phyloP scores from a whole-genome alignment of 1,284 basidiomycete genomes.

The Fomitopsis palustris region DNA sequence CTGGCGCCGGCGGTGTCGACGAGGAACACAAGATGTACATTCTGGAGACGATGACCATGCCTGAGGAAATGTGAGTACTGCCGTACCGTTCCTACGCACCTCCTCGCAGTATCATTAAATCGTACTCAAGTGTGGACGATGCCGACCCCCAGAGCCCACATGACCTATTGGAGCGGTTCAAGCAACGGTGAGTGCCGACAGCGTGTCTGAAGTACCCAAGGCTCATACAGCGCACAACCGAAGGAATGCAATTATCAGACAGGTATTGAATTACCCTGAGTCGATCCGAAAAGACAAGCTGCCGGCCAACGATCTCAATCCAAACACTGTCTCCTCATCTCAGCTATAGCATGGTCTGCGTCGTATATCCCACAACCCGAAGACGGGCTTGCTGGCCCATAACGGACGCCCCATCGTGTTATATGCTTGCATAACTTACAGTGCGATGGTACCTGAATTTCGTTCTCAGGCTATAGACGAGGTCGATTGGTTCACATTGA shows the following conservation, averaged over 20 bases:
- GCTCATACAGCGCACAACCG: background rate
- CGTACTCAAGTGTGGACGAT: conserved; percentile 21
- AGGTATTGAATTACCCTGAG: conserved; percentile 48
- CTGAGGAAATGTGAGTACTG: conserved; percentile 25
- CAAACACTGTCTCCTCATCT: background rate
- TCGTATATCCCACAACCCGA: background rate
- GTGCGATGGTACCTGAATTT: no score
- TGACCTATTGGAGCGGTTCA: conserved; percentile 53
- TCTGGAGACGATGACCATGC: conserved; percentile 52
- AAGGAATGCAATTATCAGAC: conserved; percentile 58
- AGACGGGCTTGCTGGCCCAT: background rate
- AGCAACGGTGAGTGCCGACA: conserved; percentile 47
- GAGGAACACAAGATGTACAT: conserved; percentile 67
- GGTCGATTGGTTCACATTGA: no score
- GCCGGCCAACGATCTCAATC: background rate
- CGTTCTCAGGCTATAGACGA: no score
- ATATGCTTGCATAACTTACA: no score
- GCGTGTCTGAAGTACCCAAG: background rate
- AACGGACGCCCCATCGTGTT: background rate
- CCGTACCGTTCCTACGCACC: background rate
- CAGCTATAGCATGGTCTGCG: background rate
- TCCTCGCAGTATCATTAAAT: no score
- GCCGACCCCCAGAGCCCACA: conserved; percentile 45
- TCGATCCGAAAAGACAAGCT: background rate
- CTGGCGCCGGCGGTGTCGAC: conserved; percentile 53